Evolutionary conservation across 768 basidiomycete species (phyloP), one percentile per base, ranked within the genome.

Genomic region (Rhizopogon roseolus): DNA sequence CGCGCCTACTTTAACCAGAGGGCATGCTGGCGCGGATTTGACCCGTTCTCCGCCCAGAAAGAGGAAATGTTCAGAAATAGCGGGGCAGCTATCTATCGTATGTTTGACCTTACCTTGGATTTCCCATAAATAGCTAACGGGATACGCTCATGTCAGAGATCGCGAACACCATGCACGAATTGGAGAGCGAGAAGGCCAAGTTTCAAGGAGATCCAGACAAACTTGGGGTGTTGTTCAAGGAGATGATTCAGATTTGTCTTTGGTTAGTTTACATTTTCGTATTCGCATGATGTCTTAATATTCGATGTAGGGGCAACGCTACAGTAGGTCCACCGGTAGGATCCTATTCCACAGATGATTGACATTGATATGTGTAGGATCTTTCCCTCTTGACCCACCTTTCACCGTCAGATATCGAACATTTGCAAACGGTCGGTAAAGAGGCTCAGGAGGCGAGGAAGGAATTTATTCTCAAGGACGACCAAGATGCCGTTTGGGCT

Each of bases 241-340:
- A 93, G 67, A 93, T 94, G 88, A 75, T 90, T 7, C 90, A 93
- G 63, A 92, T 94, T 82, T 90, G 89, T 68, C 77, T 93, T 25
- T 93, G 92, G 91, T 85, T 52, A 51, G 72, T 58, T 29, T 49
- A 27, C 45, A 54, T 38, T 37, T 43, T 42, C 25, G 27, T 17
- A 9, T 42, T 13, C 40, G 22, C 10, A 6, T 38, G 34, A 40
- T 25, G 50, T 14, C 22, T 22, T 40, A 49, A 19, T 32, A 34
- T 45, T n/a, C 6, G 17, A 44, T 57, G 0, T 34, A 95, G 93
- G 93, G 95, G 95, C 42, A 98, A 98, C 66, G 93, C 94, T 13
- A 97, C 94, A 25, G 91, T 91, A 60, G 57, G 14, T 34, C 36
- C 37, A 42, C 48, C n/a, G 34, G 17, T 16, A 11, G 27, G 22